phyloP scores from a whole-genome alignment of 2,329 filamentous ascomycete genomes.

The Setomelanomma holmii region DNA sequence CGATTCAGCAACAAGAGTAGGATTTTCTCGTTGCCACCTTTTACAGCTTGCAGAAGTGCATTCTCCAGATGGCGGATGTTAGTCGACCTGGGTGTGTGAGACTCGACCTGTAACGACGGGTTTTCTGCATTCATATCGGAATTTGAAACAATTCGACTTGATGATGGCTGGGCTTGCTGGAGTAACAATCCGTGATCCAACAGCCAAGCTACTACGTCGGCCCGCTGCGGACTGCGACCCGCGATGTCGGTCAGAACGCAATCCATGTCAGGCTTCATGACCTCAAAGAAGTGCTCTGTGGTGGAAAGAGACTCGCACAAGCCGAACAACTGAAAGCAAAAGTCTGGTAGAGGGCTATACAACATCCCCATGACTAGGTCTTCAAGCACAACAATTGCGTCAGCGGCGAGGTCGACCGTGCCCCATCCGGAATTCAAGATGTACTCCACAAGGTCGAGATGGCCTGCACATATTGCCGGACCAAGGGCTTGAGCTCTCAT shows the following conservation, averaged over 20 bases:
- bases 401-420: not conserved
- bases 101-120: no score
- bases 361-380: not conserved
- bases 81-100: no score
- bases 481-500: not conserved
- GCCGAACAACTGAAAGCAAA: not conserved
- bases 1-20: slow-evolving; percentile 6
- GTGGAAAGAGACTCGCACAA: not conserved
- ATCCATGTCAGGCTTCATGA: not conserved
- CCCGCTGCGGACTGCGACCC: slow-evolving; percentile 1
- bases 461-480: not conserved
- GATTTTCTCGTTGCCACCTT: slow-evolving; percentile 8
- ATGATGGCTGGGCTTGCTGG: not conserved
- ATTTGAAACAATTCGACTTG: not conserved
- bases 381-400: not conserved
- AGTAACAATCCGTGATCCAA: not conserved
- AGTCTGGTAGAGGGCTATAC: not conserved
- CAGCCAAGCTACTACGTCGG: slow-evolving; percentile 2
- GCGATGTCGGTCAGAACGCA: slow-evolving; percentile 1
- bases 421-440: slow-evolving; percentile 1
- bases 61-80: not conserved
- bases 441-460: slow-evolving; percentile 1
- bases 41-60: slow-evolving; percentile 4
- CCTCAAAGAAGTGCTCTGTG: not conserved
- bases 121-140: no score